These are phyloP conservation scores for Magnusiomyces fungicola DNA, from an alignment of 1,139 yeast genomes.

Conservation along the genomic window DNA sequence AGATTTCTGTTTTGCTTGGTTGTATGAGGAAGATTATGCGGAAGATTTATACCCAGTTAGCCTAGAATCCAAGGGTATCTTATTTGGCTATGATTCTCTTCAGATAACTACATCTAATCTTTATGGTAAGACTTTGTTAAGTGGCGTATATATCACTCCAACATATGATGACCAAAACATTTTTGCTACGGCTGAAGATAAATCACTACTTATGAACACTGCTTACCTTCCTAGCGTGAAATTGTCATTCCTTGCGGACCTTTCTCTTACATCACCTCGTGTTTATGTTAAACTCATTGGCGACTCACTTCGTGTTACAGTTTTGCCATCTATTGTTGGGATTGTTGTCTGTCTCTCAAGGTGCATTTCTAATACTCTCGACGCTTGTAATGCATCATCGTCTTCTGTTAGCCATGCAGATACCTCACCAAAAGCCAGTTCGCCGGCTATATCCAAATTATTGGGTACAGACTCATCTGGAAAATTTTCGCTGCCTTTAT, in stretches of 20 bases:
- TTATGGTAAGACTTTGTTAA: conserved; percentile 32
- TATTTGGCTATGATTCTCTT: conserved; percentile 57
- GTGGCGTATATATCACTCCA: conserved; percentile 30
- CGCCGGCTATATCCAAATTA: too few relatives aligned
- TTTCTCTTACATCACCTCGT: conserved; percentile 15
- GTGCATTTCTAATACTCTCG: conserved; percentile 11
- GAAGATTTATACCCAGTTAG: conserved; percentile 10
- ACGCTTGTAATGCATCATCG: conserved; percentile 1
- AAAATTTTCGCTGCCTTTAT: conserved; percentile 20
- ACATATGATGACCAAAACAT: conserved; percentile 20
- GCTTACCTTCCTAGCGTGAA: conserved; percentile 30
- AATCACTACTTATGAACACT: conserved; percentile 24
- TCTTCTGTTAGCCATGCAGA: too few relatives aligned
- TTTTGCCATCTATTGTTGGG: conserved; percentile 29
- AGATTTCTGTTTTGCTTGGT: conserved; percentile 71
- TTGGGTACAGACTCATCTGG: not conserved
- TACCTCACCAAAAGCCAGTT: too few relatives aligned
- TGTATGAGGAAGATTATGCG: conserved; percentile 41
- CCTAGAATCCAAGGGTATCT: conserved; percentile 57
- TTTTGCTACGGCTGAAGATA: conserved; percentile 15
- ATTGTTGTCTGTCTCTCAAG: conserved; percentile 18
- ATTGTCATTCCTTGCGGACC: conserved; percentile 8
- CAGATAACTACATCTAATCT: conserved; percentile 19
- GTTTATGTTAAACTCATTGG: conserved; percentile 26
- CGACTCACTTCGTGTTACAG: conserved; percentile 27